Base-by-base conservation (phyloP, 176 grass and related monocot species). In the Carex myosuroides region DNA sequence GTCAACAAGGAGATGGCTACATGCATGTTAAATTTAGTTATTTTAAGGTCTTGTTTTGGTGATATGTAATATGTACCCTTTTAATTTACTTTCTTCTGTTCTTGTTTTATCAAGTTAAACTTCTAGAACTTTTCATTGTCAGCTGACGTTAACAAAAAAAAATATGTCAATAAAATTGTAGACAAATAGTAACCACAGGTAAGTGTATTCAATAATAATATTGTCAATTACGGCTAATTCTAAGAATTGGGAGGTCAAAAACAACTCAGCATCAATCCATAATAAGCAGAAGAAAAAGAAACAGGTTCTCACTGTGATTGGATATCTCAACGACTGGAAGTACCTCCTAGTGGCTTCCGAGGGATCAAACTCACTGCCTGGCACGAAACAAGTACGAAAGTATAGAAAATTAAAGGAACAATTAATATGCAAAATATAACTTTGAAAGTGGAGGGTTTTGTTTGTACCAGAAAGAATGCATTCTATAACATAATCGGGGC, bases 261-360 rank as follows among this genome's bases (percentile, higher is more conserved):
- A 37, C 13, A 68, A 68, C 20, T 37, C 1, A 71, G 35, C 26
- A 82, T 30, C 8, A 64, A 80, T 62, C 18, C 44, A 73, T 17
- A 53, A 84, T 26, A 48, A 48, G 46, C 1, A 70, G 2, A 48
- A 48, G 61, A 69, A 83, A 30, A 84, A 4, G 9, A 70, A 1
- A 3, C 64, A 17, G 48, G 6, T 48, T 24, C 87, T 60, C 88
- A 98, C 95, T 86, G 92, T 93, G 86, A 93, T 87, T 52, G 91
- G 92, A 87, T 93, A 94, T 70, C 85, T 85, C 87, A 87, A 87
- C 44, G 85, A 90, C 32, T 94, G 86, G 13, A 87, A 93, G 86
- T 94, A 93, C 82, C 95, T 89, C 85, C 88, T 87, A 7, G 92
- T 93, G 64, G 86, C 92, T 77, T 93, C 92, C 11, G 89, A 94